Evolutionary conservation across 306 rosid species (phyloP).

Genomic region (Vigna unguiculata): DNA sequence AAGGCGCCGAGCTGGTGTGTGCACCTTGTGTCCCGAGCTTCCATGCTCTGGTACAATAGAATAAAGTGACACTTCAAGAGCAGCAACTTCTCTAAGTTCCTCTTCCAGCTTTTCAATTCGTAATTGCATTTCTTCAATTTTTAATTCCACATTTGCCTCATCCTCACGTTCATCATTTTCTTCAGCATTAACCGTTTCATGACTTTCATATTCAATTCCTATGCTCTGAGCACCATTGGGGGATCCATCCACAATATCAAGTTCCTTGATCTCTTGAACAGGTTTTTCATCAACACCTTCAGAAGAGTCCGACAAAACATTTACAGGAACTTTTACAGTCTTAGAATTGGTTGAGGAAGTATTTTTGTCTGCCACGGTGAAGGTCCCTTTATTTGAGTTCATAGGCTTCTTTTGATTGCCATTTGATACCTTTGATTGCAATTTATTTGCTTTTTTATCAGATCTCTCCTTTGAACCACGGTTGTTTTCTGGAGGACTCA

Average conservation of each 20-base stretch:
- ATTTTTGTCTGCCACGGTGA: slow-evolving; percentile 49
- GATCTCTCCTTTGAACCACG: slow-evolving; percentile 56
- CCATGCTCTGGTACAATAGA: slow-evolving; percentile 96
- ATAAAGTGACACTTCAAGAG: slow-evolving; percentile 93
- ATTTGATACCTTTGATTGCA: slow-evolving; percentile 51
- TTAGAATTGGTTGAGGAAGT: slow-evolving; percentile 50
- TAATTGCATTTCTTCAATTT: slow-evolving; percentile 77
- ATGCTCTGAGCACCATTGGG: slow-evolving; percentile 55
- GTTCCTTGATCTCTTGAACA: slow-evolving; percentile 57
- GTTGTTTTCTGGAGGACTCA: slow-evolving; percentile 53
- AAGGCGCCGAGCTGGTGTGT: slow-evolving; percentile 97
- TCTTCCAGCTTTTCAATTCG: slow-evolving; percentile 88
- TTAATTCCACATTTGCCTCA: slow-evolving; percentile 51
- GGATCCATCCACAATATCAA: slow-evolving; percentile 61
- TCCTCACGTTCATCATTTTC: slow-evolving; percentile 59
- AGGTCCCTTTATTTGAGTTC: slow-evolving; percentile 51
- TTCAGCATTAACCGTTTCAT: slow-evolving; percentile 49
- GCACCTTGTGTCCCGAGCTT: slow-evolving; percentile 96
- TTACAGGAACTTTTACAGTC: slow-evolving; percentile 50
- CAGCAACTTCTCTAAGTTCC: slow-evolving; percentile 98
- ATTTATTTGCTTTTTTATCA: slow-evolving; percentile 45
- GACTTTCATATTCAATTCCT: slow-evolving; percentile 54
- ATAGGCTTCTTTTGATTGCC: slow-evolving; percentile 54
- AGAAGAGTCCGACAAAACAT: slow-evolving; percentile 63
- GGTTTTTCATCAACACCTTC: slow-evolving; percentile 66